Conservation (phyloP, 345 rosid species). For the Eucalyptus brandiana region DNA sequence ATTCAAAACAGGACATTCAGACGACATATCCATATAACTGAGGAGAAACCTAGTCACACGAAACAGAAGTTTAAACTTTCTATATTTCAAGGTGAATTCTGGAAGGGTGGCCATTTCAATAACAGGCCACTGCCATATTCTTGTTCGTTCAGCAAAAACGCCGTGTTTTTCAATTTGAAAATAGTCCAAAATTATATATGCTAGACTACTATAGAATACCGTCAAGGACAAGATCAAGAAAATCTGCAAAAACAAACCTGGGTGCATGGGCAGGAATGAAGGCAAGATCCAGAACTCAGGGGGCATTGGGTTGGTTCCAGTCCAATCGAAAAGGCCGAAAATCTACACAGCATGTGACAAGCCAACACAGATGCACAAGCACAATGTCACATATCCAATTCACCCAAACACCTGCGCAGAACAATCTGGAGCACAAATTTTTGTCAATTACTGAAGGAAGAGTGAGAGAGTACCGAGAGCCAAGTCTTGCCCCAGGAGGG, state of each 20-base stretch:
- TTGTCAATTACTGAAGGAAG: neutral
- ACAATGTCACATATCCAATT: neutral
- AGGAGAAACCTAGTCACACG: neutral
- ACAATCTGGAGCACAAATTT: neutral
- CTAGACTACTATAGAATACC: neutral
- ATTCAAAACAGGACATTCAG: neutral
- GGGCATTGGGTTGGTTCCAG: constrained; percentile 12
- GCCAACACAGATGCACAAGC: neutral
- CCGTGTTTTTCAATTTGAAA: neutral
- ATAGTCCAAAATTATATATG: neutral
- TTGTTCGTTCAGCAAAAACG: neutral
- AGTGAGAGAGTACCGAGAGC: constrained; percentile 5
- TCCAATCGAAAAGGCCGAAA: constrained; percentile 9
- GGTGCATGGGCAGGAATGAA: constrained; percentile 17
- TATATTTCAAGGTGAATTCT: neutral
- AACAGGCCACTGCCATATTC: neutral
- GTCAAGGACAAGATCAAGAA: neutral
- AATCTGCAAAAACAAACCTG: neutral
- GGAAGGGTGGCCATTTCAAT: neutral
- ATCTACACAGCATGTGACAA: neutral
- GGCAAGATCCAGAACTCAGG: constrained; percentile 17
- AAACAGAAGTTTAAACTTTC: neutral
- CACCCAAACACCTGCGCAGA: neutral
- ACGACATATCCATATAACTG: neutral
- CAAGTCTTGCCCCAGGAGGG: constrained; percentile 32